Evolutionary conservation across 257 asterid genomes (phyloP), one percentile per base, ranked within the genome.

Genomic region (Solanum appendiculatum): DNA sequence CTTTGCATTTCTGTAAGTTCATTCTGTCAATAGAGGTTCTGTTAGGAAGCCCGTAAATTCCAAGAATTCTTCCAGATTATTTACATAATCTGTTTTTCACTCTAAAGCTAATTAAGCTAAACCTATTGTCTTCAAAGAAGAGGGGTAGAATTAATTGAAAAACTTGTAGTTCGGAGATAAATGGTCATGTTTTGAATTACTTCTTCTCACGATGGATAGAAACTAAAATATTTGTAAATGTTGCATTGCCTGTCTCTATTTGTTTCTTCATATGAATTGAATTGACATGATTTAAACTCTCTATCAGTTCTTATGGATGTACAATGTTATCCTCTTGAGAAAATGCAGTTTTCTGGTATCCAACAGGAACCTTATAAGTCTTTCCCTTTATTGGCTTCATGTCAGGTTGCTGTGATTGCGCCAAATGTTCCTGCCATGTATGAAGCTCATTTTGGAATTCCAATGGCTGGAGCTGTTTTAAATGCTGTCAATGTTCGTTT

Each of bases 341-440:
- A 46, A 69, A 51, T 86, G 75, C 83, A 51, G n/a, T 86, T 77
- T 39, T 89, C 54, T 39, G 6, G 11, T 86, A 4, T 54, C 31
- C 84, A 25, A 23, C 12, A 13, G 37, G 15, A 78, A 46, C 84
- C 63, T 44, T 78, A 25, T 27, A 15, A 44, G 16, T 44, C 40
- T 58, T 78, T 78, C 39, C 63, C 39, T 87, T 6, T 63, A 36
- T 83, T 85, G 81, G 44, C 60, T 21, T 64, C 78, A 72, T 85
- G 82, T n/a, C 94, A 96, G 99, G 99, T 94, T 44, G 96, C 99
- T 1, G 98, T 96, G 80, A 93, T 96, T 91, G 99, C 99, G 1
- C 99, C 99, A 33, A 96, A 96, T 90, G 90, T 91, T 39, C 99
- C 99, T 42, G 99, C 98, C 56, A 89, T 93, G 89, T 95, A 92